Percentiles rank a stretch among this genome's conserved stretches.
phyloP scores from a whole-genome alignment of 768 basidiomycete species.

The Lactarius quietus region DNA sequence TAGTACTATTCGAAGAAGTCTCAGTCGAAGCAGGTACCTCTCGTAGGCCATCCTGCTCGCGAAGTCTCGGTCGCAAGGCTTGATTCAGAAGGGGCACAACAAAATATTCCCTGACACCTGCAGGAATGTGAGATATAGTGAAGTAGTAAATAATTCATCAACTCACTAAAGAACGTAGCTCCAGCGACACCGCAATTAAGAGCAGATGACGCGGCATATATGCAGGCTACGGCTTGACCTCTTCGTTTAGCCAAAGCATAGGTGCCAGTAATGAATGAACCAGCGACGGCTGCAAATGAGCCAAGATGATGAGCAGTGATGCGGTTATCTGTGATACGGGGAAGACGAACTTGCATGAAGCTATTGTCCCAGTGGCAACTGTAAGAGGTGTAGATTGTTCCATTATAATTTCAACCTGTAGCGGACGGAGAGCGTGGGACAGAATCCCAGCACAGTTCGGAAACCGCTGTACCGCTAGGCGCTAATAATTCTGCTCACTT shows the following conservation, averaged over 20 bases:
- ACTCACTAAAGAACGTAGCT: slow-evolving; percentile 75
- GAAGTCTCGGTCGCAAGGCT: slow-evolving; percentile 45
- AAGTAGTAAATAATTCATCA: neutral
- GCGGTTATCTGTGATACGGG: slow-evolving; percentile 10
- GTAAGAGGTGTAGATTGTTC: slow-evolving; percentile 37
- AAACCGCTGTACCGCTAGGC: too few species aligned
- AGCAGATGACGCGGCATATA: slow-evolving; percentile 51
- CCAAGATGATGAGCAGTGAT: slow-evolving; percentile 32
- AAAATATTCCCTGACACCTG: slow-evolving; percentile 75
- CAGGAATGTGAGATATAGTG: slow-evolving; percentile 5
- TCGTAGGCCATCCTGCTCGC: slow-evolving; percentile 40
- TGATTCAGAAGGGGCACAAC: slow-evolving; percentile 58
- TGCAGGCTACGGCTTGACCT: slow-evolving; percentile 43
- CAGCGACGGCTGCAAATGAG: slow-evolving; percentile 47
- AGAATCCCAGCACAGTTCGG: neutral
- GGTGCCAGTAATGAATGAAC: slow-evolving; percentile 44
- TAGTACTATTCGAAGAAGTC: slow-evolving; percentile 20
- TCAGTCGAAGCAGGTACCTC: slow-evolving; percentile 28
- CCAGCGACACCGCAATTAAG: slow-evolving; percentile 71
- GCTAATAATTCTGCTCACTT: too few species aligned
- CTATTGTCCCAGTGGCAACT: slow-evolving; percentile 53
- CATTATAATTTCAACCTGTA: slow-evolving; percentile 25
- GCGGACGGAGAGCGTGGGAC: neutral
- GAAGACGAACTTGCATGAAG: slow-evolving; percentile 81
- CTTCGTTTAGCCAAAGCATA: slow-evolving; percentile 48